Conservation (phyloP, 1,284 basidiomycete genomes). For the Cystobasidiaceae sp. region DNA sequence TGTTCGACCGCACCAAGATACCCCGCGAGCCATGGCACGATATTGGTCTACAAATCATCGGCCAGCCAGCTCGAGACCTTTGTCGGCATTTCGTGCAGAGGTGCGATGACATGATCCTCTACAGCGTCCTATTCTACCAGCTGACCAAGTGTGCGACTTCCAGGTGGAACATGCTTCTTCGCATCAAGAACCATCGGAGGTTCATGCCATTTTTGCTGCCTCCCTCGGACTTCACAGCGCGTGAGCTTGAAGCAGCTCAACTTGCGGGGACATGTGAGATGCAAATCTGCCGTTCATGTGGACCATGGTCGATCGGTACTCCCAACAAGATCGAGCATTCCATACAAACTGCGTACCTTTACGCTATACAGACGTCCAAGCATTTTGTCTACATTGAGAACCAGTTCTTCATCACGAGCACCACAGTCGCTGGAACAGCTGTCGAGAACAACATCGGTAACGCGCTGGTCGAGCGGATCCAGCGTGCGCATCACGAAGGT, state of each 20-base stretch:
- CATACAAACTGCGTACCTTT: slow-evolving; percentile 50
- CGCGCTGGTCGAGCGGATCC: slow-evolving; percentile 84
- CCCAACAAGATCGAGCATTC: slow-evolving; percentile 79
- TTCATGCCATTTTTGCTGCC: slow-evolving; percentile 92
- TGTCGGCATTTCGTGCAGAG: slow-evolving; percentile 93
- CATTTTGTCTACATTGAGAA: slow-evolving; percentile 94
- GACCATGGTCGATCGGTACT: slow-evolving; percentile 94
- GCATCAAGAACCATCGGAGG: slow-evolving; percentile 90
- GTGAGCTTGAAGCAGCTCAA: slow-evolving; percentile 72
- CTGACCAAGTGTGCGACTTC: slow-evolving; percentile 26
- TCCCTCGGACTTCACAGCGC: slow-evolving; percentile 81
- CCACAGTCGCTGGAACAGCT: slow-evolving; percentile 66
- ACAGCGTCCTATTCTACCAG: not conserved
- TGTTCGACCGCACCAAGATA: slow-evolving; percentile 82
- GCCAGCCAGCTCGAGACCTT: slow-evolving; percentile 91
- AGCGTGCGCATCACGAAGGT: slow-evolving; percentile 75
- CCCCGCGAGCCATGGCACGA: slow-evolving; percentile 99
- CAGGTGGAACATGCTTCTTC: slow-evolving; percentile 83
- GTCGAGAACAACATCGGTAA: slow-evolving; percentile 94
- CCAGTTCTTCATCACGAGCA: slow-evolving; percentile 80
- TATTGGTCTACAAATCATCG: slow-evolving; percentile 88
- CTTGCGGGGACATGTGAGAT: slow-evolving; percentile 94
- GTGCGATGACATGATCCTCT: slow-evolving; percentile 48
- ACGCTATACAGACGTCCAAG: slow-evolving; percentile 78
- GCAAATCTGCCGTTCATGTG: slow-evolving; percentile 91